Conservation (phyloP, 202 grass and related monocot genomes). For the Alloteropsis angusta region DNA sequence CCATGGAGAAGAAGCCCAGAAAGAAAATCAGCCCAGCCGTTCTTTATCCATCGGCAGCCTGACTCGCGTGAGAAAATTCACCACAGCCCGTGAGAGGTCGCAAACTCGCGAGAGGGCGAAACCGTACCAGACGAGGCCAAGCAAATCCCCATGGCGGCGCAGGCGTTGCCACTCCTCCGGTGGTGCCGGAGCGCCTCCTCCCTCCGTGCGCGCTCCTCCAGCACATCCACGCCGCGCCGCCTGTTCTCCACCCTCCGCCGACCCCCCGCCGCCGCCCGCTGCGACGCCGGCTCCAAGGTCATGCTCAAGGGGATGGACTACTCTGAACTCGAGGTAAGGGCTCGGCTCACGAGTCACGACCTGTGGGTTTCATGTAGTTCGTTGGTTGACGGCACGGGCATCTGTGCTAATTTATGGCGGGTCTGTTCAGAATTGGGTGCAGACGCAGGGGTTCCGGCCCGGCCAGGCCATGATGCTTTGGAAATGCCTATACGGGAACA, state of each 20-base stretch:
- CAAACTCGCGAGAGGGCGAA: background rate
- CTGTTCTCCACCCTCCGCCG: conserved; percentile 37
- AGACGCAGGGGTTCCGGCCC: conserved; percentile 67
- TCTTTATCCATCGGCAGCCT: background rate
- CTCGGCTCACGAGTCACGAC: background rate
- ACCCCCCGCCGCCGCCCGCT: conserved; percentile 4
- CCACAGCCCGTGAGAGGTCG: background rate
- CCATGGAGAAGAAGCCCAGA: background rate
- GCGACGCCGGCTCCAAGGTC: conserved; percentile 38
- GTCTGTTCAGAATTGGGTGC: conserved; percentile 69
- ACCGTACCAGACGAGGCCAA: background rate
- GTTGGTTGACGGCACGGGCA: background rate
- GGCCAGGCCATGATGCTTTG: conserved; percentile 90
- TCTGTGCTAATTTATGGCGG: background rate
- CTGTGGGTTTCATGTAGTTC: background rate
- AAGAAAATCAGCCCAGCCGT: background rate
- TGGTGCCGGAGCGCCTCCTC: conserved; percentile 54
- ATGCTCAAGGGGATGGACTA: conserved; percentile 87
- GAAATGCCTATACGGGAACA: conserved; percentile 87
- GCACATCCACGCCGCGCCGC: conserved; percentile 3
- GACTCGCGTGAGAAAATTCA: background rate
- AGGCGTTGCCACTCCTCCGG: conserved; percentile 55
- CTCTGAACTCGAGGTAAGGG: conserved; percentile 68
- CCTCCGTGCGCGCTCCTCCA: conserved; percentile 18
- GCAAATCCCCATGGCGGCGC: conserved; percentile 45